Percentiles rank a stretch among this genome's conserved stretches.
phyloP scores from a whole-genome alignment of 164 flowering plant genomes.

The Nelumbo lutea region DNA sequence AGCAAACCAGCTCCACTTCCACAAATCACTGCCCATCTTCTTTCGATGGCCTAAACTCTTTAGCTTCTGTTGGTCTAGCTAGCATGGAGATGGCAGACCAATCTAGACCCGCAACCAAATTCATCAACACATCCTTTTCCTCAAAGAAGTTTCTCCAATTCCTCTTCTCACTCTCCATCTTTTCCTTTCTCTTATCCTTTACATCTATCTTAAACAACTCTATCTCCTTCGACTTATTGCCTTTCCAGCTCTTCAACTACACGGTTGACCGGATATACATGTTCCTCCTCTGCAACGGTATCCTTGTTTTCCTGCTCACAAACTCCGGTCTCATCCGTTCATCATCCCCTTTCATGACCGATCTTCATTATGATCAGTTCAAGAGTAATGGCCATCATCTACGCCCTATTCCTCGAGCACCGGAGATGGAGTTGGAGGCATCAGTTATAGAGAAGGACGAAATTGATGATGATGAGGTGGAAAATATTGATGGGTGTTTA shows the following conservation, averaged over 20 bases:
- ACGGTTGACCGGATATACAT: slow-evolving; percentile 42
- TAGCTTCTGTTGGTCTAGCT: background rate
- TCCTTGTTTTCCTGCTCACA: slow-evolving; percentile 41
- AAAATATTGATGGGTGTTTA: background rate
- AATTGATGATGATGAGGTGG: background rate
- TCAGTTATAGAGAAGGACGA: slow-evolving; percentile 5
- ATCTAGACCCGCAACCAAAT: slow-evolving; percentile 8
- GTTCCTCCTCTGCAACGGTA: slow-evolving; percentile 55
- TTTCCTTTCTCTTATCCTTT: slow-evolving; percentile 23
- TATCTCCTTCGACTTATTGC: slow-evolving; percentile 11
- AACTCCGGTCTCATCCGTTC: slow-evolving; percentile 22
- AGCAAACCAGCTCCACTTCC: background rate
- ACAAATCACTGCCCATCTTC: background rate
- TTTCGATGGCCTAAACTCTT: background rate
- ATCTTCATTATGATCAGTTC: background rate
- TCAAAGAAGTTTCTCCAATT: slow-evolving; percentile 20
- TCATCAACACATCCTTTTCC: background rate
- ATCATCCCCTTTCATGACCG: slow-evolving; percentile 3
- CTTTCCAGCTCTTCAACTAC: slow-evolving; percentile 25
- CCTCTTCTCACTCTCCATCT: slow-evolving; percentile 20
- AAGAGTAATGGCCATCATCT: background rate
- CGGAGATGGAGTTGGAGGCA: slow-evolving; percentile 4
- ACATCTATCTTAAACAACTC: slow-evolving; percentile 6
- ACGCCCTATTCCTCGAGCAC: background rate
- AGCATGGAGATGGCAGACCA: slow-evolving; percentile 3